phyloP scores from a whole-genome alignment of 1,284 basidiomycete genomes.

The Leccinum fuscescens region DNA sequence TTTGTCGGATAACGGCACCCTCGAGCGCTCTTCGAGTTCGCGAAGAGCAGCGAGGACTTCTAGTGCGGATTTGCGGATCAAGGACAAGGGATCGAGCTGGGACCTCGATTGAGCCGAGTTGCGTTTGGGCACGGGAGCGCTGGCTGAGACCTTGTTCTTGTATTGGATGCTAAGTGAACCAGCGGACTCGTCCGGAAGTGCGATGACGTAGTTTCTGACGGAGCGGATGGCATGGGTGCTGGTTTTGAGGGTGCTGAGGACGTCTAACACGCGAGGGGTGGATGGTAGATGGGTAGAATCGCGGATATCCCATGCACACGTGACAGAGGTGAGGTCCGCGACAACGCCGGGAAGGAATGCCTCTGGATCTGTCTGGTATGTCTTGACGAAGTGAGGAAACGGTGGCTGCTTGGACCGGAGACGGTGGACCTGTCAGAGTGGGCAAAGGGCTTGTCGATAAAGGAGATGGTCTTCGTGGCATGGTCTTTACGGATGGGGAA shows the following conservation, averaged over 20 bases:
- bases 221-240: slow-evolving; percentile 77
- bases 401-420: too few species aligned
- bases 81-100: slow-evolving; percentile 58
- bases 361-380: slow-evolving; percentile 69
- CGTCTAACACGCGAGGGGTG: slow-evolving; percentile 39
- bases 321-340: slow-evolving; percentile 63
- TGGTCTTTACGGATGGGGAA: too few species aligned
- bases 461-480: too few species aligned
- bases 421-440: too few species aligned
- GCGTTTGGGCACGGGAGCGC: slow-evolving; percentile 38
- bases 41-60: slow-evolving; percentile 75
- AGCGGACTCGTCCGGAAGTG: slow-evolving; percentile 71
- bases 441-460: too few species aligned
- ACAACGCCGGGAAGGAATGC: slow-evolving; percentile 68
- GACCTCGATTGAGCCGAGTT: slow-evolving; percentile 23
- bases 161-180: slow-evolving; percentile 52
- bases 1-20: slow-evolving; percentile 70
- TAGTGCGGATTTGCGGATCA: slow-evolving; percentile 70
- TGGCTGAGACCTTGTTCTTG: slow-evolving; percentile 42
- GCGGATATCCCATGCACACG: slow-evolving; percentile 52
- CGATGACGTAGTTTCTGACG: slow-evolving; percentile 76
- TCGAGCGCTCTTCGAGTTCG: slow-evolving; percentile 63
- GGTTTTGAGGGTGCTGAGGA: slow-evolving; percentile 65
- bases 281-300: slow-evolving; percentile 5
- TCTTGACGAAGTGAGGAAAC: slow-evolving; percentile 56